These are phyloP conservation scores for Mycena alexandri DNA, from an alignment of 768 basidiomycete genomes.

Conservation along the genomic window DNA sequence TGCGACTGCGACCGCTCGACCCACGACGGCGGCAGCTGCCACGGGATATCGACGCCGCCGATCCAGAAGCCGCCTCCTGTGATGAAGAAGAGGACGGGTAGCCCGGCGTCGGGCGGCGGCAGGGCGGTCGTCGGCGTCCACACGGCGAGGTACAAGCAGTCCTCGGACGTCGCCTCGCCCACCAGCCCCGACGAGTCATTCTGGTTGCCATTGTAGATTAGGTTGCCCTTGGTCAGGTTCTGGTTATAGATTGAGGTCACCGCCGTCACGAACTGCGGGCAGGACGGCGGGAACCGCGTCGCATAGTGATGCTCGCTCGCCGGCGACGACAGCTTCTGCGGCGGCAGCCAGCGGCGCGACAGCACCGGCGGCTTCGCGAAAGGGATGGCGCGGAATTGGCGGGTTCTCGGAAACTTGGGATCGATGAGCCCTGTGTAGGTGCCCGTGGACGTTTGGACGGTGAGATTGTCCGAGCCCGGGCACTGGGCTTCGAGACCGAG, in stretches of 20 bases:
- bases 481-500: constrained; percentile 18
- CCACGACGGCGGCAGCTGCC: constrained; percentile 39
- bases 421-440: constrained; percentile 18
- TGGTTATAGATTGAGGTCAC: constrained; percentile 12
- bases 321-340: constrained; percentile 17
- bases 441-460: constrained; percentile 19
- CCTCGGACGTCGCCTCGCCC: constrained; percentile 18
- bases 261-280: constrained; percentile 20
- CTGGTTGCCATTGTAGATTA: constrained; percentile 22
- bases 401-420: constrained; percentile 13
- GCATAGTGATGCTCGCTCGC: constrained; percentile 15
- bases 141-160: constrained; percentile 16
- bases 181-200: constrained; percentile 19
- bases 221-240: constrained; percentile 19
- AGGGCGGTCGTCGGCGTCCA: constrained; percentile 10
- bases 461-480: constrained; percentile 54
- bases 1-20: constrained; percentile 30
- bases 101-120: constrained; percentile 11
- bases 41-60: constrained; percentile 18
- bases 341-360: constrained; percentile 20
- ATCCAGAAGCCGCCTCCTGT: constrained; percentile 17
- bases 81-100: constrained; percentile 20
- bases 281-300: constrained; percentile 16
- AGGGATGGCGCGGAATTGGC: constrained; percentile 20
- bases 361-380: constrained; percentile 19